Conservation (phyloP, 441 rosid genomes). For the Arabidopsis lyrata region DNA sequence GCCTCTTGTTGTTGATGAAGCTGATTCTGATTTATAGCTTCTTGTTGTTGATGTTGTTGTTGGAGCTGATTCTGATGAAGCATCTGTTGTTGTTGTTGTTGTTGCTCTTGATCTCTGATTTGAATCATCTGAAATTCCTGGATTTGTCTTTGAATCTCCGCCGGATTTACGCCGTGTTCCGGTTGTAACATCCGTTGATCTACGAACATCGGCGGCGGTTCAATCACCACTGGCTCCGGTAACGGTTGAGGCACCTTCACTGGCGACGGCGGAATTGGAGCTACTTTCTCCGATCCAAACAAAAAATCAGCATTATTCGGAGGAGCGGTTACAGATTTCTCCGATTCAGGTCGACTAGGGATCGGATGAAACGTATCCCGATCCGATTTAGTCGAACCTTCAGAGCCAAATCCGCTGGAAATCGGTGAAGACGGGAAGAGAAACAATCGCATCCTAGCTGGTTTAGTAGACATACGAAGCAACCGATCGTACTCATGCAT, state of each 20-base stretch:
- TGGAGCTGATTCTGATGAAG: conserved; percentile 28
- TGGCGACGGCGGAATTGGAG: conserved; percentile 44
- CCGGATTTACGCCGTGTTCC: conserved; percentile 55
- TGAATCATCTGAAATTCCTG: conserved; percentile 82
- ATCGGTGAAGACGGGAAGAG: conserved; percentile 55
- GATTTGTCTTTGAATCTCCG: conserved; percentile 61
- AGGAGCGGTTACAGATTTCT: conserved; percentile 47
- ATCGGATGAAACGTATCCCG: conserved; percentile 73
- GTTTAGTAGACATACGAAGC: conserved; percentile 65
- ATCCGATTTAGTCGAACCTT: conserved; percentile 62
- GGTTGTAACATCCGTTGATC: conserved; percentile 58
- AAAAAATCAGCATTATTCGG: conserved; percentile 65
- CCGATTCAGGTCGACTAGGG: conserved; percentile 48
- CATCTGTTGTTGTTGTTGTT: conserved; percentile 44
- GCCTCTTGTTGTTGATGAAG: not conserved
- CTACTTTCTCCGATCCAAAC: conserved; percentile 72
- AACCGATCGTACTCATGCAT: conserved; percentile 91
- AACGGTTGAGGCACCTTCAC: conserved; percentile 19
- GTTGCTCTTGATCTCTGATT: conserved; percentile 69
- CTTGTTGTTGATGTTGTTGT: conserved; percentile 40
- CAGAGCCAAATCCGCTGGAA: conserved; percentile 58
- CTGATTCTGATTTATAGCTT: conserved; percentile 34
- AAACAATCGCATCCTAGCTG: conserved; percentile 82
- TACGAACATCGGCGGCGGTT: conserved; percentile 40
- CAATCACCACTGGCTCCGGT: conserved; percentile 39